These are phyloP conservation scores for Chrysosporium queenslandicum DNA, from an alignment of 2,329 filamentous ascomycete genomes.

Conservation along the genomic window DNA sequence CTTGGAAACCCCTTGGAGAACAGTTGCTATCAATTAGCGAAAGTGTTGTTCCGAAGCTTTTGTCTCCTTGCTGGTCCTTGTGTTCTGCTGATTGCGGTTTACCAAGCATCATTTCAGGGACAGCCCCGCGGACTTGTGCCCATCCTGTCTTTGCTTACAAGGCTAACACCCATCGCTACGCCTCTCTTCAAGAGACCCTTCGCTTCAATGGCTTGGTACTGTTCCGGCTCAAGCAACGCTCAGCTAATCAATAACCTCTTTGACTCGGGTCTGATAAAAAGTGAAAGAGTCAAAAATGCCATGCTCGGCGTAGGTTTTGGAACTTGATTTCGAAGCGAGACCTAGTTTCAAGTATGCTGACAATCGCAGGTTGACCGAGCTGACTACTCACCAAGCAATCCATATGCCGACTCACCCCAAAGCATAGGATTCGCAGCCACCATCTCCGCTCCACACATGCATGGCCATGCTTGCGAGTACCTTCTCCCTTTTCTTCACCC, in stretches of 20 bases:
- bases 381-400: constrained; percentile 60
- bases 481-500: constrained; percentile 50
- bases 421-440: constrained; percentile 57
- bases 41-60: neutral
- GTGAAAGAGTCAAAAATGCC: constrained; percentile 61
- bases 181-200: neutral
- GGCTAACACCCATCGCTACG: neutral
- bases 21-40: neutral
- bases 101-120: neutral
- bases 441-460: constrained; percentile 66
- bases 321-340: neutral
- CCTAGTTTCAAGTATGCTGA: too few species aligned
- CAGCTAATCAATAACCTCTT: constrained; percentile 71
- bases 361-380: constrained; percentile 65
- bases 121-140: neutral
- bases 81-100: neutral
- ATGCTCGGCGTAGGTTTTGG: constrained; percentile 55
- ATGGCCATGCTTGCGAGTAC: constrained; percentile 54
- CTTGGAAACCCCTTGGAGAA: neutral
- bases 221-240: constrained; percentile 62
- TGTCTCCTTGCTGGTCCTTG: neutral
- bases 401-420: constrained; percentile 67
- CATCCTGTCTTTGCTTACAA: neutral
- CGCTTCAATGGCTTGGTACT: constrained; percentile 75
- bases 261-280: constrained; percentile 61